Percentiles rank a stretch among this genome's conserved stretches.
These are phyloP conservation scores for Coemansia sp. DNA, from an alignment of 192 early-diverging fungal genomes.

Conservation along the genomic window DNA sequence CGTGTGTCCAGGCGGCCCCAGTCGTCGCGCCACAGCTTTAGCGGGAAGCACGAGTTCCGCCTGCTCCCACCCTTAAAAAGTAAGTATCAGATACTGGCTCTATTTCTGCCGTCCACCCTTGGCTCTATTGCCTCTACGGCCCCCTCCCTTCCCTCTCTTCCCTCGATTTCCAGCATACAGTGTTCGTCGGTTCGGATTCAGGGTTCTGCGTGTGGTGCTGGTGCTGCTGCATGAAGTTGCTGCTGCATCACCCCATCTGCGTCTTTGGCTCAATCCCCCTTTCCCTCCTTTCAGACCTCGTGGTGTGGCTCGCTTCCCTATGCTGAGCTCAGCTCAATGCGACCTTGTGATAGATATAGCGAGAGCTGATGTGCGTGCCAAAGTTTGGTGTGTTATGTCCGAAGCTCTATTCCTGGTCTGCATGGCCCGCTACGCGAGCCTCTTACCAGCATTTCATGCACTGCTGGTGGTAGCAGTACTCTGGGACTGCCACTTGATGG, in stretches of 20 bases:
- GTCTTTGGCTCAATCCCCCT: neutral
- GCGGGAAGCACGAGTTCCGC: conserved; percentile 53
- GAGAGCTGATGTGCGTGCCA: neutral
- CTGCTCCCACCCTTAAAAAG: conserved; percentile 47
- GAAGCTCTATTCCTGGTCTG: neutral
- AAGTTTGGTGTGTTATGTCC: neutral
- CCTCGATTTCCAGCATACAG: neutral
- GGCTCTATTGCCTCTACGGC: neutral
- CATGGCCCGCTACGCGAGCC: conserved; percentile 8
- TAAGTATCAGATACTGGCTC: conserved; percentile 31
- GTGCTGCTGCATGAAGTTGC: neutral
- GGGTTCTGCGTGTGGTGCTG: conserved; percentile 11
- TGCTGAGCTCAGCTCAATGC: neutral
- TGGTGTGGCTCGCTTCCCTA: neutral
- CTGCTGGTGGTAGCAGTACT: neutral
- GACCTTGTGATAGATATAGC: neutral
- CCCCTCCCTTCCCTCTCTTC: neutral
- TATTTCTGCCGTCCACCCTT: conserved; percentile 10
- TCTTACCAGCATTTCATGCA: neutral
- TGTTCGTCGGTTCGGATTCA: neutral
- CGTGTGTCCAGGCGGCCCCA: conserved; percentile 50
- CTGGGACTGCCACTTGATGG: conserved; percentile 11
- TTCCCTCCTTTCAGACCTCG: neutral
- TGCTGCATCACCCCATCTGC: conserved; percentile 12
- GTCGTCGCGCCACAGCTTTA: conserved; percentile 57